Evolutionary conservation across 164 flowering plant genomes (phyloP), one percentile per base, ranked within the genome.

Genomic region (Nymphaea colorata): DNA sequence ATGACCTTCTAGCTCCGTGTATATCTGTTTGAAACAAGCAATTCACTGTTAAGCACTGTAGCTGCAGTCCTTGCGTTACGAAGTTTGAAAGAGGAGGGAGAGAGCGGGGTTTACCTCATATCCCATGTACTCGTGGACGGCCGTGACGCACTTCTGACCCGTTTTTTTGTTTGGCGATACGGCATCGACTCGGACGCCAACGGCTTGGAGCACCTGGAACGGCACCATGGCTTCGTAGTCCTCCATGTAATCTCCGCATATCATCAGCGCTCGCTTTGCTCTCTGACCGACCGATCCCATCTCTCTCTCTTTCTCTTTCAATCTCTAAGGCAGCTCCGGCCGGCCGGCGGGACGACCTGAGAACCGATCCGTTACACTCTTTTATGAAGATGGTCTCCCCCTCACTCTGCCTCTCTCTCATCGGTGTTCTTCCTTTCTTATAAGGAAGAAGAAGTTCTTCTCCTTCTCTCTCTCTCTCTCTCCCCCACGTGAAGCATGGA

Each of bases 231-330:
- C 72, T 44, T 77, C 79, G 72, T 66, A 77, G 44, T 77, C 79
- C 43, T 77, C 79, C 79, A 77, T 77, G 72, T 77, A 77, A 63
- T 77, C 79, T 4, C 79, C 79, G 51, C 79, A 77, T 11, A 77
- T 74, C 79, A 77, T 6, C 55, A 47, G 12, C 5, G 55, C 55
- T 14, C 55, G 7, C 55, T 47, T 47, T 4, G 55, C 55, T 6
- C 55, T 0, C 55, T 14, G 11, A 47, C 55, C 55, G 7, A 3
- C 55, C 3, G 55, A 47, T 14, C 55, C 55, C 55, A 47, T 47
- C 55, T 47, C 55, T 47, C 55, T 4, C 55, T 47, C 53, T 45
- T 10, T 45, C 53, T 45, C 53, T 45, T 10, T 45, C 53, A 5
- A 5, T 45, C 53, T 45, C 53, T 45, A 25, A 25, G 36, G 36